Evolutionary conservation across 495 filamentous ascomycete genomes (phyloP), one percentile per base, ranked within the genome.

Genomic region (Daldinia grandis): DNA sequence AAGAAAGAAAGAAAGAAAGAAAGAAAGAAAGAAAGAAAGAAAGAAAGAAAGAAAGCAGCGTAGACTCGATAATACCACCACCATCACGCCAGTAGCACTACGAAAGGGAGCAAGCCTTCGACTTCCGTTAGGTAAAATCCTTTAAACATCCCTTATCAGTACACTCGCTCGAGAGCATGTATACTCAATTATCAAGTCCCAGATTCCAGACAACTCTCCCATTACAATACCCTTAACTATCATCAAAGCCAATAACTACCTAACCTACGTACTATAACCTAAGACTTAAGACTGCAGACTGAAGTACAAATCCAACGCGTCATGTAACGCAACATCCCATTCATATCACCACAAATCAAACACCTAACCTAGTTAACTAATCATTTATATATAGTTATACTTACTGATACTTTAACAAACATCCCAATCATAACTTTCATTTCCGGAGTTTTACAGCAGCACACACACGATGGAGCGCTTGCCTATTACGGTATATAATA

Each of bases 131-230:
- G 15, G 2, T 40, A 40, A n/a, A 7, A 40, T 40, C 37, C 4
- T 1, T 51, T n/a, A 17, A 27, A 38, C 4, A 53, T 47, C 66
- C 54, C 61, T 64, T 64, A 21, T 40, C 59, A 59, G 24, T 28
- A 37, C 30, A 24, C 15, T 12, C 19, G 9, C 4, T 9, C 59
- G 12, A 28, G 21, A 53, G 37, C 21, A 59, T 53, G 67, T 27
- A 50, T 21, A 24, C 37, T 54, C 49, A 69, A 69, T 69, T 64
- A 64, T 64, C 60, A 55, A 49, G 61, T 60, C 9, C 35, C 12
- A 21, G 44, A 63, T 69, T 69, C 33, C 33, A 35, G 33, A 3
- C 5, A 14, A 35, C 33, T 35, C 10, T 35, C 25, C 25, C 4
- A 27, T 27, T 30, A 30, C 4, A 35, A 35, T 4, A 35, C 3